Conservation (phyloP, 805 yeast species). For the Yamadazyma takamatsuzukensis region DNA sequence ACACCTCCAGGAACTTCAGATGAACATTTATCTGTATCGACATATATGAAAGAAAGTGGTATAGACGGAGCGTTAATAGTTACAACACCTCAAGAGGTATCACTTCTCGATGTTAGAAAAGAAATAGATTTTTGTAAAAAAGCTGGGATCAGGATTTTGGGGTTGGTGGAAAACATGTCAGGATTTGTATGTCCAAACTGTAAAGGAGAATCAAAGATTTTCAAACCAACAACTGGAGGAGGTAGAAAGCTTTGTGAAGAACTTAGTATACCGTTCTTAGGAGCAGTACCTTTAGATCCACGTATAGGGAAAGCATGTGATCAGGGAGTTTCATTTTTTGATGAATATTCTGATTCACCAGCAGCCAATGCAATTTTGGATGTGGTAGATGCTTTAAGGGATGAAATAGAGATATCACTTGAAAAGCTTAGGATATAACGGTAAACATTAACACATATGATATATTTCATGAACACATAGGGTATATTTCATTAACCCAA, state of each 20-base stretch:
- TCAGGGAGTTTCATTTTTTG: slow-evolving; percentile 78
- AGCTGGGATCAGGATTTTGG: slow-evolving; percentile 81
- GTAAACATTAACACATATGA: too few species aligned
- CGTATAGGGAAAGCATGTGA: slow-evolving; percentile 90
- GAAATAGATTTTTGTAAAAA: slow-evolving; percentile 93
- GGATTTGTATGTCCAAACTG: slow-evolving; percentile 98
- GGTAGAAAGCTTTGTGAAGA: slow-evolving; percentile 84
- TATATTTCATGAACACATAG: too few species aligned
- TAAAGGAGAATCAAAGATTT: slow-evolving; percentile 83
- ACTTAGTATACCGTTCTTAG: slow-evolving; percentile 71
- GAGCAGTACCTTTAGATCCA: slow-evolving; percentile 94
- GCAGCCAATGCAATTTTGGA: slow-evolving; percentile 82
- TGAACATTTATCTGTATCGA: slow-evolving; percentile 88
- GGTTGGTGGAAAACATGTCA: slow-evolving; percentile 95
- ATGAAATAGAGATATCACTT: slow-evolving; percentile 40
- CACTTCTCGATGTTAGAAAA: slow-evolving; percentile 89
- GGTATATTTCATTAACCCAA: too few species aligned
- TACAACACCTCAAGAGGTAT: slow-evolving; percentile 98
- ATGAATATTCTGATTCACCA: slow-evolving; percentile 84
- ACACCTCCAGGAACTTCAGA: slow-evolving; percentile 99
- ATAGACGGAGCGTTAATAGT: slow-evolving; percentile 94
- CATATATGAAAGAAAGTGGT: slow-evolving; percentile 83
- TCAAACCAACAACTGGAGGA: slow-evolving; percentile 96
- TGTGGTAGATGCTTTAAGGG: slow-evolving; percentile 72
- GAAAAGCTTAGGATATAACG: slow-evolving; percentile 15